phyloP scores from a whole-genome alignment of 805 yeast genomes.

The Brettanomyces anomalus region DNA sequence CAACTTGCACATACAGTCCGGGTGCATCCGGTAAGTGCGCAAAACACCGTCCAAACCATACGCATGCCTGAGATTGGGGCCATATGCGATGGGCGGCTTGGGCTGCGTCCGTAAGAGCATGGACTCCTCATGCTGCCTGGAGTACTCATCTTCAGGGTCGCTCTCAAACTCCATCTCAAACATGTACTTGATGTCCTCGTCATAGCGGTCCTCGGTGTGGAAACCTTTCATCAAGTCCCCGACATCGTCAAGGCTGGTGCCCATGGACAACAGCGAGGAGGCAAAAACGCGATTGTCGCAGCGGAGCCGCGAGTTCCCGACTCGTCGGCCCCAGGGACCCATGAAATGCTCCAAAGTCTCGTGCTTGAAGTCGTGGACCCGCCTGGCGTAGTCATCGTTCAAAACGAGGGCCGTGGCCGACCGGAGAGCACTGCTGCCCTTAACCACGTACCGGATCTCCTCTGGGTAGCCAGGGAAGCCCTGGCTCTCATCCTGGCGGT shows the following conservation, averaged over 20 bases:
- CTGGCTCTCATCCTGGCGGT: constrained; percentile 38
- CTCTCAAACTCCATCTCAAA: constrained; percentile 23
- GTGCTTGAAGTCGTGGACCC: constrained; percentile 48
- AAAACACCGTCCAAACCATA: too few species aligned
- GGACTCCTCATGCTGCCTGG: constrained; percentile 9
- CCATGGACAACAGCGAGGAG: constrained; percentile 44
- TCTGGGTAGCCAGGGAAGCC: constrained; percentile 34
- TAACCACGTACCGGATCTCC: constrained; percentile 38
- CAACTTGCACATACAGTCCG: constrained; percentile 10
- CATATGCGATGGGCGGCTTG: not conserved
- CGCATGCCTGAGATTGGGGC: not conserved
- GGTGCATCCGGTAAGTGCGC: constrained; percentile 13
- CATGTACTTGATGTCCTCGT: constrained; percentile 44
- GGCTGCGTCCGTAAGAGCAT: not conserved
- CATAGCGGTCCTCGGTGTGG: constrained; percentile 55
- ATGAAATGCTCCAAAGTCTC: constrained; percentile 51
- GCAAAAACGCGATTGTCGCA: constrained; percentile 52
- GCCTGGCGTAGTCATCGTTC: constrained; percentile 35
- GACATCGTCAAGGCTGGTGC: constrained; percentile 37
- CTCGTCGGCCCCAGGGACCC: constrained; percentile 58
- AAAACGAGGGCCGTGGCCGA: constrained; percentile 52
- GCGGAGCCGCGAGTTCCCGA: constrained; percentile 49
- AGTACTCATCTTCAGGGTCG: constrained; percentile 18
- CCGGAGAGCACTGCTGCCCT: constrained; percentile 59
- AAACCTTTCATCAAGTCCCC: constrained; percentile 46